Evolutionary conservation across 164 flowering plant species (phyloP).

Genomic region (Kalanchoe fedtschenkoi): DNA sequence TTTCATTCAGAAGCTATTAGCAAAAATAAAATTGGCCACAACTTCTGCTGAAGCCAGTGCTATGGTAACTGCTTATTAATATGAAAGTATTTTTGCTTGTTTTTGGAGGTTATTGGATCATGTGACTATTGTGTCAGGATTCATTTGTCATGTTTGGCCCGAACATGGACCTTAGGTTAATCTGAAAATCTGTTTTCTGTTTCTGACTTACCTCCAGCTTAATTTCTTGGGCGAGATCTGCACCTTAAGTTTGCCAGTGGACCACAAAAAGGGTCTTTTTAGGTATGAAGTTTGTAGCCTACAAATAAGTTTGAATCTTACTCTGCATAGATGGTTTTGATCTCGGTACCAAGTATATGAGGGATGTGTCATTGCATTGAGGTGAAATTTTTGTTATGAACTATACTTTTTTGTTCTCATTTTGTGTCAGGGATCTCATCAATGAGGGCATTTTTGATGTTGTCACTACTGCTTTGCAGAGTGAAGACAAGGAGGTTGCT

Average conservation of each 20-base stretch:
- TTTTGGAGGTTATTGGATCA: neutral
- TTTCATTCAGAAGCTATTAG: slow-evolving; percentile 80
- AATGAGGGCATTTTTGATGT: slow-evolving; percentile 90
- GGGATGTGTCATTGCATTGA: neutral
- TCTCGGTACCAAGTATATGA: no score
- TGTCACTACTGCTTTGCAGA: slow-evolving; percentile 59
- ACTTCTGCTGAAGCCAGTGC: slow-evolving; percentile 63
- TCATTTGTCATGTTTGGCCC: no score
- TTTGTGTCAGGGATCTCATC: slow-evolving; percentile 62
- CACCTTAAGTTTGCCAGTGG: slow-evolving; percentile 79
- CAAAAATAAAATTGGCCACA: slow-evolving; percentile 57
- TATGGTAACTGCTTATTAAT: slow-evolving; percentile 40
- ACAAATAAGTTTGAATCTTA: neutral
- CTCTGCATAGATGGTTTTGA: neutral
- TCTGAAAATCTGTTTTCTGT: neutral
- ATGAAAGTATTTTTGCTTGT: no score
- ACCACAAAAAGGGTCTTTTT: slow-evolving; percentile 72
- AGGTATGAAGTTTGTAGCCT: slow-evolving; percentile 39
- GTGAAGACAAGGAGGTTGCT: slow-evolving; percentile 77
- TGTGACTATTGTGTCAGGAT: no score
- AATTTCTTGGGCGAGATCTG: slow-evolving; percentile 88
- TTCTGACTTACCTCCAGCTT: slow-evolving; percentile 31
- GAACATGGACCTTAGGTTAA: no score
- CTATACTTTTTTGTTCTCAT: neutral
- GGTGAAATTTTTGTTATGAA: neutral